Evolutionary conservation across 805 yeast species (phyloP), one percentile per base, ranked within the genome.

Genomic region (Candida mattraensis): DNA sequence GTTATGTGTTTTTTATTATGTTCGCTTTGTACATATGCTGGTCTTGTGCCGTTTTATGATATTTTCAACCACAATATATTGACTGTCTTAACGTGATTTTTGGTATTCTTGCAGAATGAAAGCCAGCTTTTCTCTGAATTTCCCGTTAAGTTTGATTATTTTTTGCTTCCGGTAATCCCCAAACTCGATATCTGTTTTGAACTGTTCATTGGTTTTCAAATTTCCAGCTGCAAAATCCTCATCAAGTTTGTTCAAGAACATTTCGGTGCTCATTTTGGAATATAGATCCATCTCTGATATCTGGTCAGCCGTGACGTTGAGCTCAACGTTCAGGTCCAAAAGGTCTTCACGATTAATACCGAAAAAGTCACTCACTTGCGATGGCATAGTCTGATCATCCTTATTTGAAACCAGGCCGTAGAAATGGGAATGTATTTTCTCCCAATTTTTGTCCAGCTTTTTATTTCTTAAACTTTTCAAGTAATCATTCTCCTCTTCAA

Each of bases 311-410:
- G 33, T 24, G 10, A 47, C 55, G 7, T 40, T 24, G 27, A 58
- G 35, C 14, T 54, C 63, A 39, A 60, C 40, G 39, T 73, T 70
- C 52, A 69, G 61, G 30, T 74, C 80, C 27, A 63, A 57, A 23
- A 71, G 34, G 31, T 74, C 78, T 2, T 60, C 68, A 2, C 43
- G 45, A 23, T 56, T 53, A 3, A 72, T 36, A 1, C 78, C 78
- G 30, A 71, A 54, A 28, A 45, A 11, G 11, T 44, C 43, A 9
- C 42, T 33, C 5, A 44, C n/a, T n/a, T n/a, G n/a, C n/a, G n/a
- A n/a, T n/a, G n/a, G n/a, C n/a, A n/a, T n/a, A n/a, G n/a, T n/a
- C n/a, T n/a, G n/a, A n/a, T n/a, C n/a, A n/a, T n/a, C n/a, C n/a
- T n/a, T n/a, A n/a, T 35, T 13, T 3, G 42, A 44, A 4, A 56